phyloP scores from a whole-genome alignment of 768 basidiomycete genomes.

The Kwoniella sp. region DNA sequence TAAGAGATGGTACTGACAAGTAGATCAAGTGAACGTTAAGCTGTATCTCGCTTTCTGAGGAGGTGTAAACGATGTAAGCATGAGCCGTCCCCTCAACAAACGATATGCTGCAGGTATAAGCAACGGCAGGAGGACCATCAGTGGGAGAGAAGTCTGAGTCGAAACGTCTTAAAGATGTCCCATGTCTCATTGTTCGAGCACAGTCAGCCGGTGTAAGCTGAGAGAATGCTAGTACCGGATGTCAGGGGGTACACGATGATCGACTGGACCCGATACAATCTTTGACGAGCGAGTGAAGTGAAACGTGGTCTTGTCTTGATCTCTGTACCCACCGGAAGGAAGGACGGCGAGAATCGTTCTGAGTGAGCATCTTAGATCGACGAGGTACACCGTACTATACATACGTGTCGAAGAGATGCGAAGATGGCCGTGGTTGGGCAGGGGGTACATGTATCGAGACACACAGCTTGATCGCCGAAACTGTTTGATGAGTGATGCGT shows the following conservation, averaged over 20 bases:
- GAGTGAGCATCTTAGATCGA: neutral
- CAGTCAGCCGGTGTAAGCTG: neutral
- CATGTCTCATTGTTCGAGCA: no score
- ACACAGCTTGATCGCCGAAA: slow-evolving; percentile 1
- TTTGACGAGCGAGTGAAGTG: slow-evolving; percentile 2
- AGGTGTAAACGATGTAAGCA: no score
- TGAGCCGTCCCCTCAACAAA: no score
- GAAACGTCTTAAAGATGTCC: no score
- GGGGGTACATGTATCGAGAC: neutral
- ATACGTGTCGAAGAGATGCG: neutral
- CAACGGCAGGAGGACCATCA: no score
- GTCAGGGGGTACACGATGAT: neutral
- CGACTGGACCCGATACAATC: neutral
- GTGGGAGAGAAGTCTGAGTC: no score
- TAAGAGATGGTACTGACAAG: neutral
- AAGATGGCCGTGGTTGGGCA: no score
- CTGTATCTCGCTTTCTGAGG: no score
- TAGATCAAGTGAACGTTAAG: no score
- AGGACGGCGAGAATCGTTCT: neutral
- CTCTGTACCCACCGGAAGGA: neutral
- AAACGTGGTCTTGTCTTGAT: neutral
- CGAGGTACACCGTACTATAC: neutral
- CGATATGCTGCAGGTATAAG: no score
- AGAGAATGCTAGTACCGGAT: neutral
- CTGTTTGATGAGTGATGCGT: neutral